Conservation (phyloP, 768 basidiomycete genomes). For the Boletus sensibilis region DNA sequence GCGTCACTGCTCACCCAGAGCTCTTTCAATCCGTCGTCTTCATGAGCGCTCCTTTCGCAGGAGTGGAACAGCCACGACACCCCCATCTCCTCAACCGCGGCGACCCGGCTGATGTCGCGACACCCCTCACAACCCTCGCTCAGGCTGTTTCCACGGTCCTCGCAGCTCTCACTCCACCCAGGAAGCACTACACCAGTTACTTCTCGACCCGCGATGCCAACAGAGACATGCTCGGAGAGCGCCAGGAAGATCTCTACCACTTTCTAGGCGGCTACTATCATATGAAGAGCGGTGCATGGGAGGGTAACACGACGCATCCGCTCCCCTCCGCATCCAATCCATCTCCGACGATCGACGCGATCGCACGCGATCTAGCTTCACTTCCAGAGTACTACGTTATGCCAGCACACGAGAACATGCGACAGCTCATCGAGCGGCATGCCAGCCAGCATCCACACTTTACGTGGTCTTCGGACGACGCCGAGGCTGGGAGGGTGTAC, state of each 20-base stretch:
- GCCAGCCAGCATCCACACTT: slow-evolving; percentile 28
- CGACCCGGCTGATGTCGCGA: slow-evolving; percentile 4
- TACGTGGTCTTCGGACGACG: slow-evolving; percentile 50
- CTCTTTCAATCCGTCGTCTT: slow-evolving; percentile 54
- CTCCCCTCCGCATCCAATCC: slow-evolving; percentile 33
- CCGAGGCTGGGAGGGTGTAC: slow-evolving; percentile 44
- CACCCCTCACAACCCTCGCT: slow-evolving; percentile 7
- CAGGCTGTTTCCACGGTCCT: slow-evolving; percentile 27
- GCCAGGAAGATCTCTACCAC: slow-evolving; percentile 17
- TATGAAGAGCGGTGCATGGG: slow-evolving; percentile 58
- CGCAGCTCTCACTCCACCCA: slow-evolving; percentile 44
- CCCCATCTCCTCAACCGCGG: slow-evolving; percentile 2
- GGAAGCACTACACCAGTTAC: slow-evolving; percentile 58
- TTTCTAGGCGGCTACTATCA: slow-evolving; percentile 37
- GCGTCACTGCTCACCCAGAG: slow-evolving; percentile 54
- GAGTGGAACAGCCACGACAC: slow-evolving; percentile 37
- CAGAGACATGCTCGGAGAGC: slow-evolving; percentile 37
- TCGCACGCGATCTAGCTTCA: slow-evolving; percentile 36
- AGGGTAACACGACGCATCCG: slow-evolving; percentile 39
- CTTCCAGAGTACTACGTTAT: slow-evolving; percentile 65
- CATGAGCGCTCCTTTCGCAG: slow-evolving; percentile 59
- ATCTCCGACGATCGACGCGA: slow-evolving; percentile 20
- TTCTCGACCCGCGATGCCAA: slow-evolving; percentile 48
- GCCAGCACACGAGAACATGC: slow-evolving; percentile 54
- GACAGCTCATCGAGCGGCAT: slow-evolving; percentile 40